phyloP scores from a whole-genome alignment of 192 early-diverging fungal genomes.

The Backusella circina region DNA sequence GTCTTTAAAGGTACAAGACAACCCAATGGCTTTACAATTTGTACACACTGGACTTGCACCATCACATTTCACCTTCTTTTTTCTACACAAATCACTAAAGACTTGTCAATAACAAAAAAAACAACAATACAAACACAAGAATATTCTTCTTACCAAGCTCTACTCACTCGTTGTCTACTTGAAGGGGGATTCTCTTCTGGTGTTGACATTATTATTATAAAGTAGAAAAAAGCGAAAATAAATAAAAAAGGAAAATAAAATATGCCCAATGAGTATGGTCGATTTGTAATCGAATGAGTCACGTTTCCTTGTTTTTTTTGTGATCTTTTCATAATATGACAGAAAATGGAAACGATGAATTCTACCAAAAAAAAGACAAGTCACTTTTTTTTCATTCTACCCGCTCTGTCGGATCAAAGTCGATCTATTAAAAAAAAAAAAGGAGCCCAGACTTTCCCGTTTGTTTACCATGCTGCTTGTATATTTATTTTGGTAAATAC shows the following conservation, averaged over 20 bases:
- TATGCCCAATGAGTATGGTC: neutral
- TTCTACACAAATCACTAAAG: constrained; percentile 69
- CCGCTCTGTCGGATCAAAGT: no score
- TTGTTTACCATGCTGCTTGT: neutral
- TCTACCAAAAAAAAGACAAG: neutral
- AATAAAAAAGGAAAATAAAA: constrained; percentile 7
- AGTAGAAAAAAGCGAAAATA: neutral
- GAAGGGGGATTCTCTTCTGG: neutral
- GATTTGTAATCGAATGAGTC: neutral
- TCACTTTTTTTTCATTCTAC: neutral
- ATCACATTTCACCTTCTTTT: constrained; percentile 84
- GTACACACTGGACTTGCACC: constrained; percentile 64
- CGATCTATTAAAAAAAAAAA: no score
- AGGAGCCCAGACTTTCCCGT: neutral
- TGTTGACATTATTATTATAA: neutral
- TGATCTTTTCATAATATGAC: neutral
- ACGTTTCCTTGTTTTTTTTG: neutral
- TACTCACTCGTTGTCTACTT: constrained; percentile 28
- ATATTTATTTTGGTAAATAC: no score
- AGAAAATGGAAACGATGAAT: neutral
- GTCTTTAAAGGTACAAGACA: constrained; percentile 61
- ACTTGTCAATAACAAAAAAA: neutral
- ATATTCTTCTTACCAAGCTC: constrained; percentile 29
- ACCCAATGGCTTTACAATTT: constrained; percentile 64
- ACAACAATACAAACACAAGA: neutral